A percentile compares a stretch with the other conserved stretches of the same genome.
phyloP scores from a whole-genome alignment of 257 asterid species.

The Nicotiana sylvestris region DNA sequence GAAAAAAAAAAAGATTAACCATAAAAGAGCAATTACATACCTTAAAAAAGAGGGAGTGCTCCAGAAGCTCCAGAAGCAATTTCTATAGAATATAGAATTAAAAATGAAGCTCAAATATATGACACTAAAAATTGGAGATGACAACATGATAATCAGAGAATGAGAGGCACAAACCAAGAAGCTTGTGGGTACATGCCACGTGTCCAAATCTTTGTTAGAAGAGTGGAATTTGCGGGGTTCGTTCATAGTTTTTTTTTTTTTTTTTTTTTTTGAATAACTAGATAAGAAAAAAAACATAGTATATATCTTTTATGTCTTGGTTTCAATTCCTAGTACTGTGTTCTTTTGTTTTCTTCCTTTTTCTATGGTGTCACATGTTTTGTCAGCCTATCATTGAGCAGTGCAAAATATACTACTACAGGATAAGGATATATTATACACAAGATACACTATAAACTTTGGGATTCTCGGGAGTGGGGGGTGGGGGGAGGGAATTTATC shows the following conservation, averaged over 20 bases:
- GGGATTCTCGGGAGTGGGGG: too few relatives aligned
- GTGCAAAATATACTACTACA: background rate
- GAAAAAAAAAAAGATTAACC: background rate
- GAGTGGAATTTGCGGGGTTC: background rate
- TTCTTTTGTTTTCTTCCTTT: background rate
- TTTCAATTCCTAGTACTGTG: background rate
- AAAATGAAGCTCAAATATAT: background rate
- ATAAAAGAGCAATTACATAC: background rate
- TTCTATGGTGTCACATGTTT: background rate
- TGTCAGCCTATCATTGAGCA: background rate
- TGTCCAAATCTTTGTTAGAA: slow-evolving; percentile 2
- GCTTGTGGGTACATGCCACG: slow-evolving; percentile 15
- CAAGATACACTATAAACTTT: background rate
- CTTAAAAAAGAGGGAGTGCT: background rate
- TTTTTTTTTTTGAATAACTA: too few relatives aligned
- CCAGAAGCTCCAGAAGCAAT: background rate
- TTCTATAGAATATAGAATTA: too few relatives aligned
- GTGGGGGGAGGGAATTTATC: too few relatives aligned
- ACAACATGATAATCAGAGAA: background rate
- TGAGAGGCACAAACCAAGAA: background rate
- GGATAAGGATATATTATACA: background rate
- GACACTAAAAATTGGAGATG: background rate
- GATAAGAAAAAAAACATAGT: too few relatives aligned
- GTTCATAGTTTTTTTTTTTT: too few relatives aligned
- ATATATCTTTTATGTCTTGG: background rate